phyloP scores from a whole-genome alignment of 495 filamentous ascomycete species.

The Rusavskia elegans region DNA sequence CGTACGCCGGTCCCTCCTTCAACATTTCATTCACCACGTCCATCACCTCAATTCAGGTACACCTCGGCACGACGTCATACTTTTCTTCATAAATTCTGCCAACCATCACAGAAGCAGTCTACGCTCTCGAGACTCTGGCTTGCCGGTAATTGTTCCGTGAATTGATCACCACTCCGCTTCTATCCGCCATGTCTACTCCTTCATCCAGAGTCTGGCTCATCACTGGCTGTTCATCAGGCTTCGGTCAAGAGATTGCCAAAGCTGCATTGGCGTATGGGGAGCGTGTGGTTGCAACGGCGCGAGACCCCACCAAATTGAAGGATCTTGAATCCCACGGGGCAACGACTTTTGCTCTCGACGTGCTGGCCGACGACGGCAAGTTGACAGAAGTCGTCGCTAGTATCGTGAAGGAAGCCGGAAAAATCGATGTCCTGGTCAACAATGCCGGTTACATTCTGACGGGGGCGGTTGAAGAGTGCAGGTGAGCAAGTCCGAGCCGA shows the following conservation, averaged over 20 bases:
- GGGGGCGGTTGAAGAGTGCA: constrained; percentile 18
- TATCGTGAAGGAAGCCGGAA: constrained; percentile 4
- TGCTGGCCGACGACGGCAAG: constrained; percentile 14
- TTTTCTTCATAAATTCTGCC: too few relatives aligned
- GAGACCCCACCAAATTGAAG: constrained; percentile 24
- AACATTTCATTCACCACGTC: too few relatives aligned
- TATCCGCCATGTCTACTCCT: too few relatives aligned
- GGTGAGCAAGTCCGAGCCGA: constrained; percentile 5
- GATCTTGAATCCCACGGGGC: constrained; percentile 16
- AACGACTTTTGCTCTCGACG: constrained; percentile 22
- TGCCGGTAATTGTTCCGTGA: too few relatives aligned
- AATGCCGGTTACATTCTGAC: constrained; percentile 19
- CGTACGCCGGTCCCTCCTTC: too few relatives aligned
- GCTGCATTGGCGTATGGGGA: constrained; percentile 31
- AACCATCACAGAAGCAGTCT: too few relatives aligned
- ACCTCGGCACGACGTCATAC: too few relatives aligned
- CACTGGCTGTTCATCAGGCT: constrained; percentile 36
- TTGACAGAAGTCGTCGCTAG: constrained; percentile 9
- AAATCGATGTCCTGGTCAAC: constrained; percentile 19
- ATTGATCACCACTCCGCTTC: too few relatives aligned
- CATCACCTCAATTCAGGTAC: too few relatives aligned
- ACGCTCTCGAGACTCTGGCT: too few relatives aligned
- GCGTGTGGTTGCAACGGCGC: constrained; percentile 40
- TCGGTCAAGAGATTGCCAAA: constrained; percentile 31
- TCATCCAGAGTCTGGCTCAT: constrained; percentile 28